phyloP scores from a whole-genome alignment of 371 early-diverging fungal genomes.

The Mucor indicus region DNA sequence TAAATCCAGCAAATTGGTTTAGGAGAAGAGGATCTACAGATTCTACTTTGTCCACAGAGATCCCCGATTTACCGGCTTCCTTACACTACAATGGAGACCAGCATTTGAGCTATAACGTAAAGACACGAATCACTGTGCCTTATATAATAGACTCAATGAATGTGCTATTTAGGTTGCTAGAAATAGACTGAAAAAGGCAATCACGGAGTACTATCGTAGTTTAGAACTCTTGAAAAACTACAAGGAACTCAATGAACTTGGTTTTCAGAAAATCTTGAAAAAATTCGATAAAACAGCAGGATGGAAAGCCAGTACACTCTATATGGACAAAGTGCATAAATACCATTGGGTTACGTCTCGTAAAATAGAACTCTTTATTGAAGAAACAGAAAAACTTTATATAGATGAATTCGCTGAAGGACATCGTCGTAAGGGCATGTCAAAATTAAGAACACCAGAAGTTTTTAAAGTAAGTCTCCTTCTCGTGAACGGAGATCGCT shows the following conservation, averaged over 20 bases:
- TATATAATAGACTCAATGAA: too few relatives aligned
- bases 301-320: conserved; percentile 51
- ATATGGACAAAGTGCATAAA: conserved; percentile 47
- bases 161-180: conserved; percentile 51
- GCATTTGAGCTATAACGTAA: conserved; percentile 37
- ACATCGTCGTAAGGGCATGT: conserved; percentile 65
- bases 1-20: conserved; percentile 27
- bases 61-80: conserved; percentile 11
- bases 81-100: conserved; percentile 25
- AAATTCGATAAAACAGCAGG: conserved; percentile 70
- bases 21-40: conserved; percentile 9
- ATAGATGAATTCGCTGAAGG: conserved; percentile 63
- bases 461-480: conserved; percentile 24
- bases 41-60: conserved; percentile 1
- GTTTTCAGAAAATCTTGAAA: conserved; percentile 73
- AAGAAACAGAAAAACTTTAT: conserved; percentile 62
- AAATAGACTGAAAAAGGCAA: conserved; percentile 67
- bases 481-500: too few relatives aligned
- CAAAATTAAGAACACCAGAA: conserved; percentile 61
- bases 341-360: conserved; percentile 58
- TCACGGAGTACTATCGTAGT: conserved; percentile 79
- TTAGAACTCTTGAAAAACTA: conserved; percentile 72
- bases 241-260: conserved; percentile 64
- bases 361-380: conserved; percentile 48
- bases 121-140: too few relatives aligned